phyloP scores from a whole-genome alignment of 331 rosid genomes.

The Pyracantha coccinea region DNA sequence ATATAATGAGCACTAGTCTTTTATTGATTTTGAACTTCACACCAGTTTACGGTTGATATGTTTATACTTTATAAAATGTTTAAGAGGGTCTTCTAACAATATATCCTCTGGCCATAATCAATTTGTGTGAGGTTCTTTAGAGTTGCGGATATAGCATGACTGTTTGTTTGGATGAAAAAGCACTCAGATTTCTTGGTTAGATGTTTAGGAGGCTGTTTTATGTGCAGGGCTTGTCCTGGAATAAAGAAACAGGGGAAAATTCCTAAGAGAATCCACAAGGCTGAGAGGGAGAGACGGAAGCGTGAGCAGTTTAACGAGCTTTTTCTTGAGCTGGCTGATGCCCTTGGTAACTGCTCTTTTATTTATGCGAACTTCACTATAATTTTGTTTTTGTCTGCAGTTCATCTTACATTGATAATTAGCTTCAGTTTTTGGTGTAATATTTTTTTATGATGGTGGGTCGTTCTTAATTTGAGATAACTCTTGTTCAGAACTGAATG shows the following conservation, averaged over 20 bases:
- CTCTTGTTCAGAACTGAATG: slow-evolving; percentile 40
- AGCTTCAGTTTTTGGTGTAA: background rate
- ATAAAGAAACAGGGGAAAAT: slow-evolving; percentile 44
- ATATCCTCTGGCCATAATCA: background rate
- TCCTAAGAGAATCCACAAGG: slow-evolving; percentile 82
- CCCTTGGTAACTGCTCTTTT: too few relatives aligned
- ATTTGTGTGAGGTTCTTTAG: background rate
- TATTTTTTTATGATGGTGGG: background rate
- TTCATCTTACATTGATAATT: background rate
- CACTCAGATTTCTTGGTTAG: slow-evolving; percentile 9
- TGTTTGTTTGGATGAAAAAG: slow-evolving; percentile 3
- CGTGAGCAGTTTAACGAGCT: slow-evolving; percentile 85
- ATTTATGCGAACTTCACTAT: background rate
- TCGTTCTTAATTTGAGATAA: background rate
- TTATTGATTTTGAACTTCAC: background rate
- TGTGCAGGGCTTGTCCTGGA: slow-evolving; percentile 43
- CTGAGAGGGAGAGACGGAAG: slow-evolving; percentile 91
- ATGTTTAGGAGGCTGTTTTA: slow-evolving; percentile 17
- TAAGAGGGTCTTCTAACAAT: background rate
- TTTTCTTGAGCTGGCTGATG: slow-evolving; percentile 66
- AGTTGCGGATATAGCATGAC: background rate
- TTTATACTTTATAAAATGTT: background rate
- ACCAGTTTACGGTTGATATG: too few relatives aligned
- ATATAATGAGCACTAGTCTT: background rate
- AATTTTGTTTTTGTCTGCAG: background rate